These are phyloP conservation scores for Thraustochytrium striatum DNA, from an alignment of 352 stramenopile species.

Conservation along the genomic window DNA sequence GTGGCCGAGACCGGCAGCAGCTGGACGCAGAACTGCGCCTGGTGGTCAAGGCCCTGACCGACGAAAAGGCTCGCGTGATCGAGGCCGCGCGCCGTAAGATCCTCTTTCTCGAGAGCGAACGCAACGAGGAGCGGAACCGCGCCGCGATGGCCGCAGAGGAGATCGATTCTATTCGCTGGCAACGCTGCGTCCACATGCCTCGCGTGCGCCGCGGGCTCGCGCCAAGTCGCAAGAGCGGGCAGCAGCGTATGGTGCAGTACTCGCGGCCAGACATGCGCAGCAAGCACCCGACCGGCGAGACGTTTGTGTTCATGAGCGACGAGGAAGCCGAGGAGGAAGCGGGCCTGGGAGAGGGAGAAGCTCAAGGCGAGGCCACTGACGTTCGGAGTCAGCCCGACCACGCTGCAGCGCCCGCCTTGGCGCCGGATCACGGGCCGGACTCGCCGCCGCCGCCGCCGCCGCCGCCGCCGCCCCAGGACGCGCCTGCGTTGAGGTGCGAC, in stretches of 20 bases:
- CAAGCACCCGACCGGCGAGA: neutral
- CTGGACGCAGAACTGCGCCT: conserved; percentile 36
- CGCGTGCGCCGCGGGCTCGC: neutral
- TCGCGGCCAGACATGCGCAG: neutral
- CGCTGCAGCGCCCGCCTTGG: too few relatives aligned
- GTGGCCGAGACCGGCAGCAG: conserved; percentile 9
- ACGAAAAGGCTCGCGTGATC: conserved; percentile 23
- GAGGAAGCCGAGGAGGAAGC: neutral
- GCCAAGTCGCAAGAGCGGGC: neutral
- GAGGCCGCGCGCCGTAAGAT: neutral
- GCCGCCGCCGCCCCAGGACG: too few relatives aligned
- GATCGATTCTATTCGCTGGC: neutral
- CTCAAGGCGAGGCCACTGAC: too few relatives aligned
- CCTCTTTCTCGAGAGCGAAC: neutral
- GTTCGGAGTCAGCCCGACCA: too few relatives aligned
- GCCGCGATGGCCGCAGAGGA: conserved; percentile 9
- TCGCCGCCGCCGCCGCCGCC: too few relatives aligned
- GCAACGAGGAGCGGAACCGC: neutral
- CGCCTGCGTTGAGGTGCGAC: too few relatives aligned
- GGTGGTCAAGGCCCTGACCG: conserved; percentile 30
- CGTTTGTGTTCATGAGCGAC: conserved; percentile 3
- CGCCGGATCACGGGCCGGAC: too few relatives aligned
- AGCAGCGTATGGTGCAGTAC: neutral
- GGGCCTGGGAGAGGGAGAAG: neutral
- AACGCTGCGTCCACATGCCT: neutral